Evolutionary conservation across 371 early-diverging fungal species (phyloP).

Genomic region (Mortierella sp.): DNA sequence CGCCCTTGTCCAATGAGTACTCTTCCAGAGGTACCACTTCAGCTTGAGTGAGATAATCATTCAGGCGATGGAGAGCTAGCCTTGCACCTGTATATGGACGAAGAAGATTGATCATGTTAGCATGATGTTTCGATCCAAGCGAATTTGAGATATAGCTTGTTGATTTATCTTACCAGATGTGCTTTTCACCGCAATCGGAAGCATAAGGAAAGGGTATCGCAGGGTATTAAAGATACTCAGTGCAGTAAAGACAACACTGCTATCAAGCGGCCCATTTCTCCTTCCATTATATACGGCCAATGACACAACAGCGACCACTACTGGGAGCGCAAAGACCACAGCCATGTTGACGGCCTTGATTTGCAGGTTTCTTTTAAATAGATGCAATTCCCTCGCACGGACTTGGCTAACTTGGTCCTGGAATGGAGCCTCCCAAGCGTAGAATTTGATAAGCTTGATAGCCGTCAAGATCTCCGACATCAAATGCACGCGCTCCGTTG

Average conservation of each 20-base stretch:
- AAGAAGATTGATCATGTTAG: not conserved
- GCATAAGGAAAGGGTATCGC: conserved; percentile 74
- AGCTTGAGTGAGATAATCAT: conserved; percentile 66
- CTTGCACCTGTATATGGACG: conserved; percentile 43
- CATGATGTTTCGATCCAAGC: not conserved
- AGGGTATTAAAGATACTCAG: conserved; percentile 74
- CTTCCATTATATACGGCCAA: conserved; percentile 30
- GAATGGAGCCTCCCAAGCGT: conserved; percentile 68
- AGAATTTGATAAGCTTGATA: conserved; percentile 78
- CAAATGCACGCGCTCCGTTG: conserved; percentile 69
- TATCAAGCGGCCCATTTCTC: conserved; percentile 41
- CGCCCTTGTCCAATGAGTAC: not conserved
- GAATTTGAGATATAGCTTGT: not conserved
- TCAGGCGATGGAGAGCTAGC: conserved; percentile 63
- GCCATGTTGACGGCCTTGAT: conserved; percentile 36
- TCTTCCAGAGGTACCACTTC: conserved; percentile 61
- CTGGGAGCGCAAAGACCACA: conserved; percentile 41
- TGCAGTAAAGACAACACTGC: conserved; percentile 66
- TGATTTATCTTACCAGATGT: conserved; percentile 37
- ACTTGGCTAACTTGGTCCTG: conserved; percentile 33
- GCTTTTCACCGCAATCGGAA: conserved; percentile 71
- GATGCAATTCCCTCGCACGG: conserved; percentile 56
- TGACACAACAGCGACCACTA: conserved; percentile 16
- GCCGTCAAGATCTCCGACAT: conserved; percentile 73
- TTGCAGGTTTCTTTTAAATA: conserved; percentile 22